A percentile compares a stretch with the other conserved stretches of the same genome.
phyloP scores from a whole-genome alignment of 2,329 filamentous ascomycete species.

The Blumeria graminis region DNA sequence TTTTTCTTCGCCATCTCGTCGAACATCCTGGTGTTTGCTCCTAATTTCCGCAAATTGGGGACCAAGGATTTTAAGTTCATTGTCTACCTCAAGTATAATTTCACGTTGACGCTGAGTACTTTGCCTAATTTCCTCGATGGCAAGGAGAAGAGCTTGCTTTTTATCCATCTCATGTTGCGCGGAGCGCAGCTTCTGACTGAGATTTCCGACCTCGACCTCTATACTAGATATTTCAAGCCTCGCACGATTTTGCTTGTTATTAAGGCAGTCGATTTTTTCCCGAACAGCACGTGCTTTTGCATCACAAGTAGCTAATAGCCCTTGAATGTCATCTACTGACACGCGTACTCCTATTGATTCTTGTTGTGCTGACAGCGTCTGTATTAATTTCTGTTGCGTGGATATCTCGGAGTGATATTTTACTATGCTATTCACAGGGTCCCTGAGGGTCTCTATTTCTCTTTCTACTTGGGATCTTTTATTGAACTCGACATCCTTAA shows the following conservation, averaged over 20 bases:
- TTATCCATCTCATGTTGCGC: constrained; percentile 57
- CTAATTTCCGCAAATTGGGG: constrained; percentile 57
- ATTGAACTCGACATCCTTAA: constrained; percentile 40
- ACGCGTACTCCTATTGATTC: constrained; percentile 38
- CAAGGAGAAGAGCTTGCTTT: constrained; percentile 43
- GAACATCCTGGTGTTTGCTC: constrained; percentile 51
- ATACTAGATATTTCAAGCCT: constrained; percentile 42
- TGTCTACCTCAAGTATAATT: constrained; percentile 42
- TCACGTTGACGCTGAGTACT: constrained; percentile 45
- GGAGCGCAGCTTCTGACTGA: constrained; percentile 45
- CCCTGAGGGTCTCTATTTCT: constrained; percentile 52
- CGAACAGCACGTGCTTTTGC: constrained; percentile 45
- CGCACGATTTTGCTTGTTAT: constrained; percentile 44
- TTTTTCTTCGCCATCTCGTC: constrained; percentile 42
- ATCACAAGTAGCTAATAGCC: constrained; percentile 40
- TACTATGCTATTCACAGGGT: constrained; percentile 51
- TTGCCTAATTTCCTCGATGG: constrained; percentile 50
- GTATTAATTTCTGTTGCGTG: constrained; percentile 47
- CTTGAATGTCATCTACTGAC: constrained; percentile 64
- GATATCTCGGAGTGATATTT: constrained; percentile 49
- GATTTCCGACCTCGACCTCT: constrained; percentile 55
- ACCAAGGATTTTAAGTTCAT: constrained; percentile 46
- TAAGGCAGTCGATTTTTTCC: constrained; percentile 37
- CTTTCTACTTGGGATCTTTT: constrained; percentile 39
- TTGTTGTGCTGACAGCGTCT: constrained; percentile 52